phyloP scores from a whole-genome alignment of 2,329 filamentous ascomycete genomes.

The Sphaerulina musiva region DNA sequence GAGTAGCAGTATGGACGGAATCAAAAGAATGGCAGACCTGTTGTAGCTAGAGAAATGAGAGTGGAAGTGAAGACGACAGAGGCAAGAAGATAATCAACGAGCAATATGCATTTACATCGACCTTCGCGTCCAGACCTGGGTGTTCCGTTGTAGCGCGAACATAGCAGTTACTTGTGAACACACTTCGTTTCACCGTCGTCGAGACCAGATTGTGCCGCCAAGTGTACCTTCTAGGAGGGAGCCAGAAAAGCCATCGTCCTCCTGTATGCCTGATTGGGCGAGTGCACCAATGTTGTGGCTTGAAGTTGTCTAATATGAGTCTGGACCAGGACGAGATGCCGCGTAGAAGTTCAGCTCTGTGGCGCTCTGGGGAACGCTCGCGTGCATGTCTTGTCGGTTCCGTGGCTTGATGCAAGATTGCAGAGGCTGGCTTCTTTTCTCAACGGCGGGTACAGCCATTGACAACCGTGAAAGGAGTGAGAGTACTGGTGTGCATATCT shows the following conservation, averaged over 20 bases:
- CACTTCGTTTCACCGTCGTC: constrained; percentile 7
- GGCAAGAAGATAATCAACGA: background rate
- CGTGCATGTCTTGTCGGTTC: constrained; percentile 2
- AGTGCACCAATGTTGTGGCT: constrained; percentile 12
- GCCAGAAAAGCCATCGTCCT: background rate
- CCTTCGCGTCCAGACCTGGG: constrained; percentile 4
- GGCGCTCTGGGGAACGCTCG: background rate
- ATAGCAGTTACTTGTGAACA: background rate
- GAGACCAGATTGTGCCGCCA: constrained; percentile 3
- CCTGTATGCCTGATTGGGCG: constrained; percentile 6
- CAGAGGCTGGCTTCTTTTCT: background rate
- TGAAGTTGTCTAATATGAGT: constrained; percentile 1
- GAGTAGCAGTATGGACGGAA: background rate
- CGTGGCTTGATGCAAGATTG: constrained; percentile 3
- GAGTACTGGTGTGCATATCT: no score
- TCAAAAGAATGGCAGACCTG: constrained; percentile 4
- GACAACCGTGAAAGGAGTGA: background rate
- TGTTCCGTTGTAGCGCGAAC: background rate
- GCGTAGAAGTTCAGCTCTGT: constrained; percentile 1
- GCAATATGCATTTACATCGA: background rate
- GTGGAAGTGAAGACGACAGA: background rate
- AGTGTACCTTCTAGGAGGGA: constrained; percentile 4
- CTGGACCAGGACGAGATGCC: constrained; percentile 2
- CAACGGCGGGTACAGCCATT: background rate
- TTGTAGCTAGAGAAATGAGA: constrained; percentile 4